Evolutionary conservation across 805 yeast genomes (phyloP).

Genomic region (Monosporozyma servazzii): DNA sequence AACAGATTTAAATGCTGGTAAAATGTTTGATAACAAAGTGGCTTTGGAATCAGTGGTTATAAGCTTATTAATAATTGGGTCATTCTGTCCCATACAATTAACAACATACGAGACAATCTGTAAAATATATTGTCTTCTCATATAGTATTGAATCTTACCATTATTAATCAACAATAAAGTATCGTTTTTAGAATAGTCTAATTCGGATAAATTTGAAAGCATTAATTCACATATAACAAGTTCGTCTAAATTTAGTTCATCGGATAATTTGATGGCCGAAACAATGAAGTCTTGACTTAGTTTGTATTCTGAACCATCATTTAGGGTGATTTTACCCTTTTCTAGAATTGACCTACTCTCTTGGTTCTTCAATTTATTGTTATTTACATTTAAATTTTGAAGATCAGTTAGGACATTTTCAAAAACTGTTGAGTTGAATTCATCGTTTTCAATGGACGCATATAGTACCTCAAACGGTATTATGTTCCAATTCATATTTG

Average conservation of each 20-base stretch:
- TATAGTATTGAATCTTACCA: slow-evolving; percentile 60
- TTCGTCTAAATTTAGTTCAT: slow-evolving; percentile 70
- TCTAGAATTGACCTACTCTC: slow-evolving; percentile 40
- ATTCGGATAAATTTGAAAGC: slow-evolving; percentile 27
- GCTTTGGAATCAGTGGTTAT: slow-evolving; percentile 7
- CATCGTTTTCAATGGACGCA: slow-evolving; percentile 33
- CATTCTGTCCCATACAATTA: slow-evolving; percentile 15
- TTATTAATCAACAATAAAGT: slow-evolving; percentile 37
- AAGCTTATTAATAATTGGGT: slow-evolving; percentile 11
- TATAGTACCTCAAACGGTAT: slow-evolving; percentile 37
- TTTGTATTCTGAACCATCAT: slow-evolving; percentile 40
- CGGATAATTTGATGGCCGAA: slow-evolving; percentile 48
- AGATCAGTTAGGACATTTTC: slow-evolving; percentile 39
- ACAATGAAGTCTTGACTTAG: slow-evolving; percentile 59
- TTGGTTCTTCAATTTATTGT: slow-evolving; percentile 35
- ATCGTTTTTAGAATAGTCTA: slow-evolving; percentile 9
- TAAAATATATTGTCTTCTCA: slow-evolving; percentile 64
- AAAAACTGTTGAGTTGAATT: slow-evolving; percentile 19
- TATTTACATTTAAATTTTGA: slow-evolving; percentile 33
- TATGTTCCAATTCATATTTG: slow-evolving; percentile 22
- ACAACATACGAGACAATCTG: slow-evolving; percentile 46
- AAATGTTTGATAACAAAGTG: slow-evolving; percentile 34
- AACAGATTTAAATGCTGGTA: slow-evolving; percentile 48
- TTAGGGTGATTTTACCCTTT: slow-evolving; percentile 38
- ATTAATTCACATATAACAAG: slow-evolving; percentile 62